Evolutionary conservation across 2,329 filamentous ascomycete genomes (phyloP), one percentile per base, ranked within the genome.

Genomic region (Ramularia endophylla): DNA sequence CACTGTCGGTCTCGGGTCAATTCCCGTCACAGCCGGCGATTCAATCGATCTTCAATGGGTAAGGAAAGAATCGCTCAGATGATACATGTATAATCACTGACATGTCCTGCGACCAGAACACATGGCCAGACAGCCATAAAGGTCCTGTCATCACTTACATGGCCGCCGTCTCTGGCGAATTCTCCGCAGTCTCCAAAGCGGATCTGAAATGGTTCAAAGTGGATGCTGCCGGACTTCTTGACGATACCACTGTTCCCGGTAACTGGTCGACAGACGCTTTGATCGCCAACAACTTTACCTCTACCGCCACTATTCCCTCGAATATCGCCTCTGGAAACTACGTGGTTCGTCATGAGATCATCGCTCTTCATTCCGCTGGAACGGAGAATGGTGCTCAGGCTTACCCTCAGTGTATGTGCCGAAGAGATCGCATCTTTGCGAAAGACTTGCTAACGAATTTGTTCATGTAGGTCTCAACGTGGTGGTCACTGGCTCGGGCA

Each of bases 91-190:
- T 11, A 30, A 16, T 9, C 5, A 13, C 30, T 32, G 6, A 32
- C 6, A 32, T 8, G n/a, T 20, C 11, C 22, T 25, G 6, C 22
- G 6, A 11, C 7, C 32, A 34, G 32, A 53, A 46, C 40, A 48
- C 45, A 5, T 53, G 50, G 49, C 43, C 48, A 34, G 48, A 53
- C 5, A 43, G 38, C 40, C 77, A 85, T 65, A 70, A 80, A 50
- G 78, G 78, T 2, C 79, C 80, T 7, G 73, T 83, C 52, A 70
- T 83, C 48, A 74, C 74, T 59, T 83, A 83, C 66, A 65, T 83
- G 12, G 80, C 80, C 41, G 70, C 70, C 52, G 80, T 76, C 63
- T 36, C 38, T 29, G 76, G 72, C 16, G 71, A 78, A 59, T 81
- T 75, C 60, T 65, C 72, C 27, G 59, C 60, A 1, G 75, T 72